Conservation (phyloP, 768 basidiomycete genomes). For the Multifurca ochricompacta region DNA sequence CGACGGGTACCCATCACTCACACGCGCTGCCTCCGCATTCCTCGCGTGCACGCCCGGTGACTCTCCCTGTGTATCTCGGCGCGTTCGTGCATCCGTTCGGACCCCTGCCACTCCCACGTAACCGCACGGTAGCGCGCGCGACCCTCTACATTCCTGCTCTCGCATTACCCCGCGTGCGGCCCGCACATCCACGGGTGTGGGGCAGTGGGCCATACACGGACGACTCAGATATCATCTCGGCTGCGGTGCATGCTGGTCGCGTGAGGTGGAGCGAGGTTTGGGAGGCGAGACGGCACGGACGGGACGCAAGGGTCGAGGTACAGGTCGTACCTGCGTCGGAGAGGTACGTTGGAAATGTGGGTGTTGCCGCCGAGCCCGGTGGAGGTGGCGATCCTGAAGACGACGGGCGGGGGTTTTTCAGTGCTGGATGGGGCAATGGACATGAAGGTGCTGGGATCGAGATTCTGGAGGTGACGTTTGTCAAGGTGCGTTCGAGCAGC, state of each 20-base stretch:
- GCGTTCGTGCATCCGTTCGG: constrained; percentile 50
- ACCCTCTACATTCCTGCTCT: constrained; percentile 54
- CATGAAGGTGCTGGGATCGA: constrained; percentile 75
- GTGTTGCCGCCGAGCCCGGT: constrained; percentile 22
- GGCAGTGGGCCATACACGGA: constrained; percentile 65
- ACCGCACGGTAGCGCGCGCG: constrained; percentile 27
- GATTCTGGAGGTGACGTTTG: constrained; percentile 55
- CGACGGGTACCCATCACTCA: not conserved
- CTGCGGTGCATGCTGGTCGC: constrained; percentile 58
- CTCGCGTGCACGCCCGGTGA: constrained; percentile 17
- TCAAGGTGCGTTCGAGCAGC: constrained; percentile 57
- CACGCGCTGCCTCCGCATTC: not conserved
- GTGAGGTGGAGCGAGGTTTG: constrained; percentile 37
- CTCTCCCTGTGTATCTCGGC: constrained; percentile 35
- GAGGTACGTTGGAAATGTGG: constrained; percentile 39
- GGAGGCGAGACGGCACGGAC: constrained; percentile 31
- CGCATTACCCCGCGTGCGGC: constrained; percentile 49
- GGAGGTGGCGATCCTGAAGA: constrained; percentile 33
- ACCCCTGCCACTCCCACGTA: constrained; percentile 45
- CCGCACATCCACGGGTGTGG: constrained; percentile 55
- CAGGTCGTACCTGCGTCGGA: constrained; percentile 36
- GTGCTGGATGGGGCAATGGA: constrained; percentile 69
- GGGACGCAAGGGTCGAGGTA: constrained; percentile 37
- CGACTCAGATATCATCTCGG: constrained; percentile 64
- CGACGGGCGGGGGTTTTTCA: constrained; percentile 54